Conservation (phyloP, 2,329 filamentous ascomycete species). For the Fusarium sp. region DNA sequence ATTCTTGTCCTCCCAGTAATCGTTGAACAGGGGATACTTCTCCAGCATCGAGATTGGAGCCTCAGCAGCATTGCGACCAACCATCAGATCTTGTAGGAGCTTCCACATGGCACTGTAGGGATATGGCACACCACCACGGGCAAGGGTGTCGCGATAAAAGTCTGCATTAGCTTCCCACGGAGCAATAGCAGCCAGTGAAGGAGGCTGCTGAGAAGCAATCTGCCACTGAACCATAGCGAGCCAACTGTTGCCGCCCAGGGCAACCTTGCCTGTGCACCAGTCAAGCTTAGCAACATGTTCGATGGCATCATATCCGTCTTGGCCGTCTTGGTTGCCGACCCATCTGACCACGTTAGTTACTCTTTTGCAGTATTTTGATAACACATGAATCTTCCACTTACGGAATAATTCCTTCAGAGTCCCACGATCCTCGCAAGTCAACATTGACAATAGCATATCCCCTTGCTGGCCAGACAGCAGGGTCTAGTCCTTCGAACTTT, state of each 20-base stretch:
- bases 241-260: background rate
- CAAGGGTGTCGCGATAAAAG: slow-evolving; percentile 1
- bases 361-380: no score
- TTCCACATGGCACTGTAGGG: slow-evolving; percentile 5
- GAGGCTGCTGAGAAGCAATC: slow-evolving; percentile 1
- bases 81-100: background rate
- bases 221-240: slow-evolving; percentile 7
- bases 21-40: background rate
- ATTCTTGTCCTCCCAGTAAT: slow-evolving; percentile 4
- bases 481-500: slow-evolving; percentile 12
- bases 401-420: slow-evolving; percentile 12
- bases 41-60: background rate
- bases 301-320: slow-evolving; percentile 1
- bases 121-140: background rate
- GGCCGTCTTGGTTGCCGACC: background rate
- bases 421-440: background rate
- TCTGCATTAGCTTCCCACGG: background rate
- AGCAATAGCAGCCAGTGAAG: background rate
- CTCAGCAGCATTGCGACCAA: background rate
- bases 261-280: slow-evolving; percentile 2
- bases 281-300: background rate
- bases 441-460: slow-evolving; percentile 9
- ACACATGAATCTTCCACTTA: background rate
- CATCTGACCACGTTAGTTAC: background rate
- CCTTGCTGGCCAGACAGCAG: background rate